Percentiles rank a stretch among this genome's conserved stretches.
These are phyloP conservation scores for Blastobotrys americana DNA, from an alignment of 805 yeast genomes.

Conservation along the genomic window DNA sequence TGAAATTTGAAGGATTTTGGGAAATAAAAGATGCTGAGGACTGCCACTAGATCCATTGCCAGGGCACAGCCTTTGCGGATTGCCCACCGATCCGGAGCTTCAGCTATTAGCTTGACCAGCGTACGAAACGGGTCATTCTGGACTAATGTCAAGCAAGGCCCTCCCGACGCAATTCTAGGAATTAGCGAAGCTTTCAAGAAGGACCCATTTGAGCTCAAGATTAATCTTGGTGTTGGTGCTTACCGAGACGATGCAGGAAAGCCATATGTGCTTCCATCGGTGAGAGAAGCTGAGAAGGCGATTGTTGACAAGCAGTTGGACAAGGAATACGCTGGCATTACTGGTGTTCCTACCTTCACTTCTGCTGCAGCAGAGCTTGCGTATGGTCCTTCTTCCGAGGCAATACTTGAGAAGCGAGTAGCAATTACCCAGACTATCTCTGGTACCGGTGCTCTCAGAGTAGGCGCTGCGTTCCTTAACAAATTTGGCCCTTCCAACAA, in stretches of 20 bases:
- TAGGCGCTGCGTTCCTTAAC: conserved; percentile 69
- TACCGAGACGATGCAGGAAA: conserved; percentile 82
- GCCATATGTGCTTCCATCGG: conserved; percentile 82
- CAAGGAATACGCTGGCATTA: conserved; percentile 83
- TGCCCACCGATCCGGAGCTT: not conserved
- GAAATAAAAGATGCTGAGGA: not conserved
- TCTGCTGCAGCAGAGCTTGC: conserved; percentile 61
- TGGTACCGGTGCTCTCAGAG: conserved; percentile 91
- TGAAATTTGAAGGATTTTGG: no score
- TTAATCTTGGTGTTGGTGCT: conserved; percentile 79
- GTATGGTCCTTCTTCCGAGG: conserved; percentile 56
- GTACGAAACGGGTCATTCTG: conserved; percentile 26
- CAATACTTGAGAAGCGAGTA: conserved; percentile 55
- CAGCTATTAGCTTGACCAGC: not conserved
- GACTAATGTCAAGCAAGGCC: conserved; percentile 47
- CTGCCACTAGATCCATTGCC: not conserved
- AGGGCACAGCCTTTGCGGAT: not conserved
- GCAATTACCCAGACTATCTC: conserved; percentile 84
- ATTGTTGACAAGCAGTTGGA: conserved; percentile 46
- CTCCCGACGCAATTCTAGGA: conserved; percentile 79
- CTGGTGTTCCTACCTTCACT: conserved; percentile 66
- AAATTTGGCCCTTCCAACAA: conserved; percentile 49
- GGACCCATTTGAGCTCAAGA: conserved; percentile 45
- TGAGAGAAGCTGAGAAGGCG: conserved; percentile 54
- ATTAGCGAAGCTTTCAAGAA: conserved; percentile 64